Evolutionary conservation across 768 basidiomycete genomes (phyloP), one percentile per base, ranked within the genome.

Genomic region (Cytidiella melzeri): DNA sequence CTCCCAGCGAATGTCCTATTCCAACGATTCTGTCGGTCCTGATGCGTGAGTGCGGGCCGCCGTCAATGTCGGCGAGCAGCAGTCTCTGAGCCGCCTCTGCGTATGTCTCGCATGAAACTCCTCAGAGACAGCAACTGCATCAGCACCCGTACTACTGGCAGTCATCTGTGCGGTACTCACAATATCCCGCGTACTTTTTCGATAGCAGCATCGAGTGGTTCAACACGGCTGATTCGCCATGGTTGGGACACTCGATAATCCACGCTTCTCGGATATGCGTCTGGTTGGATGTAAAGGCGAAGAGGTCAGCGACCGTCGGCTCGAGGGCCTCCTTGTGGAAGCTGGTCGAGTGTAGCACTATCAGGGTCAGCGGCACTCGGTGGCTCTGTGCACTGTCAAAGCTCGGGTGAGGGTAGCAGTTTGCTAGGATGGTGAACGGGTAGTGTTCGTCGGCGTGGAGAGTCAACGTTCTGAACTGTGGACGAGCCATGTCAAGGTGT

Each of bases 251-350:
- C 50, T 87, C 84, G 53, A 87, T 70, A 30, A 73, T 71, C 81
- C 83, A 86, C 18, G 81, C 83, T 56, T 83, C 80, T 10, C 72
- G 68, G 19, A 81, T 72, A 48, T 68, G 67, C 30, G 30, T 34
- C 30, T 15, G 7, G 30, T 15, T 34, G 15, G 30, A 34, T 7
- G 30, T 34, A 11, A 36, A 3, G 9, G 5, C 34, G 43, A 83
- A 78, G 20, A 87, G 54, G 12, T 66, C 67, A 20, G 70, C 69
- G 12, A 86, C 55, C 3, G 76, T 73, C 1, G 84, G 81, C 54
- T 83, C 80, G 82, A 81, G 86, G 2, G 76, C 80, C 65, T 87
- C 84, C 61, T 85, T 85, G 67, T 84, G 83, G 57, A 83, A 86
- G 61, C 83, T 82, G 2, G 84, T 85, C 3, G 81, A 78, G 60